Evolutionary conservation across 257 asterid species (phyloP).

Genomic region (Solanum gandarillasii): DNA sequence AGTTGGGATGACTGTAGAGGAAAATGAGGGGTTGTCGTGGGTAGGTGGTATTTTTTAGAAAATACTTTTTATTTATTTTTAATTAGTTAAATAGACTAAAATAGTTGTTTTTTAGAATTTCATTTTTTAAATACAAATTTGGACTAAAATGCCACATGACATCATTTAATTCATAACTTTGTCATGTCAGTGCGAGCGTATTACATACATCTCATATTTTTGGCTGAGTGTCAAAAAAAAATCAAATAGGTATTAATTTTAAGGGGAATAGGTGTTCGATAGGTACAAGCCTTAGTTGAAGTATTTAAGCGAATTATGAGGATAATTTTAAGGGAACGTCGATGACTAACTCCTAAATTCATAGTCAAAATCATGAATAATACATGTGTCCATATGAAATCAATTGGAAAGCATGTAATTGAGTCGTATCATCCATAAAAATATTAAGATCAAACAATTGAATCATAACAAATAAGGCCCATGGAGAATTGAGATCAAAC

Average conservation of each 20-base stretch:
- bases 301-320: background rate
- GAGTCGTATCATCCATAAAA: no score
- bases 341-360: background rate
- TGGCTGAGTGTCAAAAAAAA: background rate
- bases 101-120: background rate
- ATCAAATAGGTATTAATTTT: background rate
- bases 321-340: no score
- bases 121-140: background rate
- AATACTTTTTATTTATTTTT: no score
- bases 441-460: no score
- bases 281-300: background rate
- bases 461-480: no score
- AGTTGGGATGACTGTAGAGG: background rate
- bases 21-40: background rate
- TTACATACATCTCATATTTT: background rate
- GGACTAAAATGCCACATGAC: background rate
- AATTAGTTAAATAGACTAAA: background rate
- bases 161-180: background rate
- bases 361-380: background rate
- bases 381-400: background rate
- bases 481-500: no score
- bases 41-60: background rate
- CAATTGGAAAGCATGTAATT: no score
- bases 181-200: background rate
- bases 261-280: background rate